These are phyloP conservation scores for Paratinospora sagittata DNA, from an alignment of 164 flowering plant species.

Conservation along the genomic window DNA sequence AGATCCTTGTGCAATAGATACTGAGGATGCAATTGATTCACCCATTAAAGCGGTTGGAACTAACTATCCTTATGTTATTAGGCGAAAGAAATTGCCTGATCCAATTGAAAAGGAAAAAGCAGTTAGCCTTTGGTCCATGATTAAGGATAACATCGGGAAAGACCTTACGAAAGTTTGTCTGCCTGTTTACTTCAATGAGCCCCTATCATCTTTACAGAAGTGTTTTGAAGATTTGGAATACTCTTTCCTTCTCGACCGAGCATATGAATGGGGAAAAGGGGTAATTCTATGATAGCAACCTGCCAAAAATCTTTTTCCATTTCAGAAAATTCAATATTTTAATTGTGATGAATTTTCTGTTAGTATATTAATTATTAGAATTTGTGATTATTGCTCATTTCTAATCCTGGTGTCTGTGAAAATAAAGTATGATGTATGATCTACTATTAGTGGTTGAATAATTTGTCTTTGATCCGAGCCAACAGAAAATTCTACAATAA, in stretches of 20 bases:
- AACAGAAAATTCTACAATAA: too few species aligned
- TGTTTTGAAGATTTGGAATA: constrained; percentile 95
- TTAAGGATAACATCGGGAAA: constrained; percentile 24
- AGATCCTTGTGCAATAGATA: constrained; percentile 39
- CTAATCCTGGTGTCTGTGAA: too few species aligned
- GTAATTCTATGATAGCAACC: too few species aligned
- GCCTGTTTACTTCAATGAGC: constrained; percentile 23
- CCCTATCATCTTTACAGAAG: constrained; percentile 83
- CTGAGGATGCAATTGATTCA: constrained; percentile 56
- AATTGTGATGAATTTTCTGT: too few species aligned
- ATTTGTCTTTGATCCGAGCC: too few species aligned
- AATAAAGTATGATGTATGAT: too few species aligned
- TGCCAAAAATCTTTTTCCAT: too few species aligned
- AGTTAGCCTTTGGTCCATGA: constrained; percentile 88
- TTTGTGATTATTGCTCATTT: too few species aligned
- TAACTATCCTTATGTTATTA: constrained; percentile 60
- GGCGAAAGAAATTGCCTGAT: constrained; percentile 92
- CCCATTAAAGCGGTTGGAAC: constrained; percentile 14
- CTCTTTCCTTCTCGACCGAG: constrained; percentile 86
- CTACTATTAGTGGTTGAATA: too few species aligned
- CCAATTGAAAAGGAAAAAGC: constrained; percentile 92
- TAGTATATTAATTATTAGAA: too few species aligned
- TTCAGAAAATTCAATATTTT: too few species aligned
- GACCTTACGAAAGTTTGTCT: constrained; percentile 23
- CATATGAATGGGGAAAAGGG: constrained; percentile 36